A percentile compares a stretch with the other conserved stretches of the same genome.
These are phyloP conservation scores for Phytophthora chlamydospora DNA, from an alignment of 352 stramenopile genomes.

Conservation along the genomic window DNA sequence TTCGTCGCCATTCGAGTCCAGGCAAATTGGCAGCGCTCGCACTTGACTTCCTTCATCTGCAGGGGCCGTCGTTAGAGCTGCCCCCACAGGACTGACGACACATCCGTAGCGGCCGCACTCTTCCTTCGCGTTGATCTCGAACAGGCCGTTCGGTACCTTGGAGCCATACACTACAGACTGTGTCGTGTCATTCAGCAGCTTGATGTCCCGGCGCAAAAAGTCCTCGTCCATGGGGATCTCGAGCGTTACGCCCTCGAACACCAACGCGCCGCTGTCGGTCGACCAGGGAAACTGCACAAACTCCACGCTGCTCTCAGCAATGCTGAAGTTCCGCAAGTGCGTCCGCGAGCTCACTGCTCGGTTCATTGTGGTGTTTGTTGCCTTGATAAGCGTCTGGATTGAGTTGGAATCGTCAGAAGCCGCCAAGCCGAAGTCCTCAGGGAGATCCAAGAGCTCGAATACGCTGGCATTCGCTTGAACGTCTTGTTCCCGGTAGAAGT, in stretches of 20 bases:
- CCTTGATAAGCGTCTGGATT: slow-evolving; percentile 27
- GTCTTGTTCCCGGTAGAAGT: slow-evolving; percentile 50
- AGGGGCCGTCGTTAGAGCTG: slow-evolving; percentile 31
- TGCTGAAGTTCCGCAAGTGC: slow-evolving; percentile 41
- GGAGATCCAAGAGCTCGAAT: slow-evolving; percentile 33
- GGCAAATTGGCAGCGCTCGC: slow-evolving; percentile 47
- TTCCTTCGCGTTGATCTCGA: slow-evolving; percentile 68
- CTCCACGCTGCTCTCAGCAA: slow-evolving; percentile 37
- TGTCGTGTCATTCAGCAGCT: slow-evolving; percentile 41
- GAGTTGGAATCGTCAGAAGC: slow-evolving; percentile 27
- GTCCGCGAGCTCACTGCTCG: slow-evolving; percentile 25
- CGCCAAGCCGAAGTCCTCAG: slow-evolving; percentile 14
- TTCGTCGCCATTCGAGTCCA: slow-evolving; percentile 37
- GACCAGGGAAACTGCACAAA: slow-evolving; percentile 39
- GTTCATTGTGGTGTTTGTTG: slow-evolving; percentile 35
- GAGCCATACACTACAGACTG: slow-evolving; percentile 40
- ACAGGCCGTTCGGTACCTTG: slow-evolving; percentile 26
- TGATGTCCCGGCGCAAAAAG: slow-evolving; percentile 45
- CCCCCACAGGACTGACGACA: slow-evolving; percentile 47
- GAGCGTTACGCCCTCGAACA: slow-evolving; percentile 52
- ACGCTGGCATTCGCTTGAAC: slow-evolving; percentile 24
- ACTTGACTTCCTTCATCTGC: slow-evolving; percentile 57
- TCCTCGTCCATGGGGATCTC: slow-evolving; percentile 44
- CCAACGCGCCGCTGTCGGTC: slow-evolving; percentile 32
- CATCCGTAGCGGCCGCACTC: slow-evolving; percentile 56